These are phyloP conservation scores for Typha latifolia DNA, from an alignment of 176 grass and related monocot species.

Conservation along the genomic window DNA sequence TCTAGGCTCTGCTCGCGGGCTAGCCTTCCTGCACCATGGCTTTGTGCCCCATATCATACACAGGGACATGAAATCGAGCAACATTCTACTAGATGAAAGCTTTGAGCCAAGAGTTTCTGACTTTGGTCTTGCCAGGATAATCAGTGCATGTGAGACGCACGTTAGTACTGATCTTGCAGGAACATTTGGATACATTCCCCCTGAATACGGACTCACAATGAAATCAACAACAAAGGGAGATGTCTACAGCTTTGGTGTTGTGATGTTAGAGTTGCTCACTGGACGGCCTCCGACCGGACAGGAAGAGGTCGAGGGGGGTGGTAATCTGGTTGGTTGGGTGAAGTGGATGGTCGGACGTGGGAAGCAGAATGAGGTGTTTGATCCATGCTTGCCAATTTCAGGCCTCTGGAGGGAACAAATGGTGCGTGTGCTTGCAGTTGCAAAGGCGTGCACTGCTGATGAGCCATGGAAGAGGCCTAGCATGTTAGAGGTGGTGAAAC, in stretches of 20 bases:
- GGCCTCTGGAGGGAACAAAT: slow-evolving; percentile 56
- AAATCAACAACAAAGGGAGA: slow-evolving; percentile 78
- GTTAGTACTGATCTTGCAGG: slow-evolving; percentile 90
- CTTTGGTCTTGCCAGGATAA: slow-evolving; percentile 92
- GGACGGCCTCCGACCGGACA: slow-evolving; percentile 80
- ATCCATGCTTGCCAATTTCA: slow-evolving; percentile 46
- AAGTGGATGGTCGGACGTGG: slow-evolving; percentile 57
- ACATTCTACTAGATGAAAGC: slow-evolving; percentile 69
- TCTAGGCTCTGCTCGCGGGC: slow-evolving; percentile 67
- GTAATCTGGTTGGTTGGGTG: slow-evolving; percentile 86
- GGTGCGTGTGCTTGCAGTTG: slow-evolving; percentile 47
- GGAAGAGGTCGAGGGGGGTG: slow-evolving; percentile 76
- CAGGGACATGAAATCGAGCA: slow-evolving; percentile 95
- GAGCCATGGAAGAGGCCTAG: slow-evolving; percentile 80
- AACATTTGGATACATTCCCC: slow-evolving; percentile 86
- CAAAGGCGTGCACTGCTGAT: slow-evolving; percentile 47
- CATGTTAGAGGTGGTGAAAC: slow-evolving; percentile 88
- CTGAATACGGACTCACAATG: slow-evolving; percentile 81
- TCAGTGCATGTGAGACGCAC: slow-evolving; percentile 95
- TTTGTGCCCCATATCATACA: slow-evolving; percentile 98
- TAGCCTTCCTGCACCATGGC: slow-evolving; percentile 88
- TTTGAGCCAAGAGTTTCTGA: slow-evolving; percentile 94
- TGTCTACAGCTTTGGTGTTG: slow-evolving; percentile 87
- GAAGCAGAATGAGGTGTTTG: slow-evolving; percentile 58
- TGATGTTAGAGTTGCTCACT: slow-evolving; percentile 87